Conservation (phyloP, 257 asterid species). For the Gardenia jasminoides region DNA sequence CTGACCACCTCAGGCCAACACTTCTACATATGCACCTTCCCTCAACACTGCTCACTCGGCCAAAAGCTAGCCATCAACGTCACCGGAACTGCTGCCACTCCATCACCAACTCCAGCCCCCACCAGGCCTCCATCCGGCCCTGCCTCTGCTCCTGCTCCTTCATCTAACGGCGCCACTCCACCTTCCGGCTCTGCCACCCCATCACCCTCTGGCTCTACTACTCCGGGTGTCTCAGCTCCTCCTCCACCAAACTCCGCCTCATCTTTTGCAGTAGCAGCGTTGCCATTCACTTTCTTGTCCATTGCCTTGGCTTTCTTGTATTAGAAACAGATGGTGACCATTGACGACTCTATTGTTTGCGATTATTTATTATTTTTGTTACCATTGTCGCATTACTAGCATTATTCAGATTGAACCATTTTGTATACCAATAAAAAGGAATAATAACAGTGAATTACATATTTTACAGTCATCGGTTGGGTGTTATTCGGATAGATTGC, state of each 20-base stretch:
- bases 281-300: slow-evolving; percentile 60
- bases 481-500: neutral
- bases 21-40: slow-evolving; percentile 58
- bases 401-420: slow-evolving; percentile 15
- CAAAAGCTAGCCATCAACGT: slow-evolving; percentile 71
- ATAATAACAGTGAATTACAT: neutral
- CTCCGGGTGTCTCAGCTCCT: slow-evolving; percentile 22
- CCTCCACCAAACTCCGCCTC: slow-evolving; percentile 57
- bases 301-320: slow-evolving; percentile 51
- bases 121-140: neutral
- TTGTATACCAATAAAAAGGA: neutral
- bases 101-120: slow-evolving; percentile 1
- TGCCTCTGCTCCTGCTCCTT: slow-evolving; percentile 5
- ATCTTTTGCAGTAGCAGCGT: slow-evolving; percentile 35
- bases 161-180: slow-evolving; percentile 19
- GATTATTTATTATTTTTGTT: slow-evolving; percentile 21
- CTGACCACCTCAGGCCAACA: slow-evolving; percentile 60
- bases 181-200: slow-evolving; percentile 26
- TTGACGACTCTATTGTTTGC: neutral
- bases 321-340: slow-evolving; percentile 17
- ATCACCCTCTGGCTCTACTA: slow-evolving; percentile 32
- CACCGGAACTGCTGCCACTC: slow-evolving; percentile 28
- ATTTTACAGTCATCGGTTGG: slow-evolving; percentile 2
- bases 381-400: neutral
- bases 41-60: slow-evolving; percentile 54